Base-by-base conservation (phyloP, 331 rosid species). In the Cydonia oblonga region DNA sequence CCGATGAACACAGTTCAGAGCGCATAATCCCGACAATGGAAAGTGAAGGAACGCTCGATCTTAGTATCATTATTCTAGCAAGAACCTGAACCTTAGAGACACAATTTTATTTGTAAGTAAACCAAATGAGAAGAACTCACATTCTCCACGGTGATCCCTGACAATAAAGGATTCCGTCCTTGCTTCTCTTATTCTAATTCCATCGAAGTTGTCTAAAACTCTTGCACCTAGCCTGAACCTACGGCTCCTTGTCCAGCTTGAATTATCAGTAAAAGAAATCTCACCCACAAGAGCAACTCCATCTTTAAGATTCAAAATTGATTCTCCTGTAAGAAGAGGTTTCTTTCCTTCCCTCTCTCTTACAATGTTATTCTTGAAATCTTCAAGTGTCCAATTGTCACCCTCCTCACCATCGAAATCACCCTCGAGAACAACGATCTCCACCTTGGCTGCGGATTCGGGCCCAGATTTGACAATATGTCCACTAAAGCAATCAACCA, bases 211-310 rank as follows among this genome's bases (percentile, higher is more conserved):
- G 61, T 88, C 96, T 65, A 86, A 63, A 74, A 91, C 87, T 88
- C 91, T 89, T 69, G 93, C 99, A 49, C 99, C 99, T 35, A 95
- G 87, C 84, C 90, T 85, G 84, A 95, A 95, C 81, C 86, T 83
- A 23, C 97, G 96, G 76, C 99, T 91, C 81, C 97, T 85, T 58
- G 99, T 95, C 99, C 99, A 95, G 88, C 97, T 95, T 64, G 99
- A 95, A 78, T 91, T 95, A 85, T 95, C 99, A 9, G 97, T 86
- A 74, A 86, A 91, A 74, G 93, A 89, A 79, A 95, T 89, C 71
- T 95, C 97, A 77, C 93, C 81, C 69, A 91, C 82, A 52, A 49
- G 64, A 66, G 93, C 96, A 75, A 70, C 64, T 35, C 99, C 97
- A 29, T 95, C 89, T 80, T 86, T 87, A 65, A 95, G 96, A 89